Conservation (phyloP, 2,329 filamentous ascomycete species). For the Penicillium vulpinum region DNA sequence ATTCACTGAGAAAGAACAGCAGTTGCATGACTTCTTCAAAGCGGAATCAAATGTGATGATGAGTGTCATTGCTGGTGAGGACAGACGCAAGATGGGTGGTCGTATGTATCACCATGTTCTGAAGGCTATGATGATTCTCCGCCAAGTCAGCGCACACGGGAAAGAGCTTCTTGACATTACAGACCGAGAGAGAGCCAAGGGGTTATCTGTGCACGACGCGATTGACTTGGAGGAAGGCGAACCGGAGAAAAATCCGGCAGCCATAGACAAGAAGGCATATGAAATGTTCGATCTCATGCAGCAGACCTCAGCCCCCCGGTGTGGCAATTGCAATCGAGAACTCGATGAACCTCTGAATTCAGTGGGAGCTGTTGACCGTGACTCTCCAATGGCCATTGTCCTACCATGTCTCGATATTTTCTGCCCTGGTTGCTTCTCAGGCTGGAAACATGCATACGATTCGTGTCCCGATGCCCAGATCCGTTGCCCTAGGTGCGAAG, state of each 20-base stretch:
- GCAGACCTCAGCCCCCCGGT: constrained; percentile 75
- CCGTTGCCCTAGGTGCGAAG: constrained; percentile 68
- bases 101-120: constrained; percentile 92
- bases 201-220: constrained; percentile 77
- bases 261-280: constrained; percentile 73
- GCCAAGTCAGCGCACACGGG: constrained; percentile 91
- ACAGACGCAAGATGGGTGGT: constrained; percentile 70
- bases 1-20: constrained; percentile 72
- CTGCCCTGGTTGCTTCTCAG: constrained; percentile 70
- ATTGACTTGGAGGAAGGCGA: constrained; percentile 86
- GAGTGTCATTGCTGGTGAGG: constrained; percentile 67
- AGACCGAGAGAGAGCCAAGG: constrained; percentile 76
- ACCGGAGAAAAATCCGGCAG: constrained; percentile 52
- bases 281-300: constrained; percentile 82
- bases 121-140: constrained; percentile 84
- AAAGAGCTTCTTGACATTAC: constrained; percentile 83
- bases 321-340: constrained; percentile 67
- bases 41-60: constrained; percentile 78
- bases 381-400: constrained; percentile 65
- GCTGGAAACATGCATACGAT: constrained; percentile 57
- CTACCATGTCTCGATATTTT: constrained; percentile 85
- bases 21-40: constrained; percentile 81
- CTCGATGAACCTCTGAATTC: constrained; percentile 57
- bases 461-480: constrained; percentile 50
- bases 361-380: constrained; percentile 54